A percentile compares a stretch with the other conserved stretches of the same genome.
Evolutionary conservation across 176 grass and related monocot genomes (phyloP).

Genomic region (Oryza glaberrima): DNA sequence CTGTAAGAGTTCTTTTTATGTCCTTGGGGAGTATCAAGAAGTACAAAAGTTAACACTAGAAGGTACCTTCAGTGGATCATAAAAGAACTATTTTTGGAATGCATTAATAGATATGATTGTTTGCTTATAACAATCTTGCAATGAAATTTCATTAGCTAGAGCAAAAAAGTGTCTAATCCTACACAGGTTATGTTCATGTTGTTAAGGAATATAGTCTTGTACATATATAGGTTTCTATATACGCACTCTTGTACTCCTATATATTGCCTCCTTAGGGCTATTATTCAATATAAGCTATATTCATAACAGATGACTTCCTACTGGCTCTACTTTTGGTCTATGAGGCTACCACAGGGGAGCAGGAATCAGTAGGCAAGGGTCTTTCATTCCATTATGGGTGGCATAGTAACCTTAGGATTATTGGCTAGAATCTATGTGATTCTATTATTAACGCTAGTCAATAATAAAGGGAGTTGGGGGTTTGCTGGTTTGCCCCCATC

Average conservation of each 20-base stretch:
- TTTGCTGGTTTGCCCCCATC: background rate
- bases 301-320: background rate
- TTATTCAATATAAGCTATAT: no score
- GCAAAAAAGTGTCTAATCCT: background rate
- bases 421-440: background rate
- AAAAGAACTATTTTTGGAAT: slow-evolving; percentile 18
- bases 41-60: background rate
- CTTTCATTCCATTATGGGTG: background rate
- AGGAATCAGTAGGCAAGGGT: background rate
- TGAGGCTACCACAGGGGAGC: background rate
- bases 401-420: background rate
- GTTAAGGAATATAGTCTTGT: no score
- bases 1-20: background rate
- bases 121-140: slow-evolving; percentile 21
- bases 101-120: slow-evolving; percentile 21
- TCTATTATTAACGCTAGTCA: background rate
- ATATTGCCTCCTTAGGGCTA: no score
- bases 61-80: background rate
- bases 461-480: background rate
- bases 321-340: background rate
- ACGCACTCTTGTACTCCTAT: no score
- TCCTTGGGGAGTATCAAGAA: background rate
- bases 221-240: no score
- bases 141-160: slow-evolving; percentile 16
- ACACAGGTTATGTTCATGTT: background rate